phyloP scores from a whole-genome alignment of 768 basidiomycete species.

The Mycena chlorophos region DNA sequence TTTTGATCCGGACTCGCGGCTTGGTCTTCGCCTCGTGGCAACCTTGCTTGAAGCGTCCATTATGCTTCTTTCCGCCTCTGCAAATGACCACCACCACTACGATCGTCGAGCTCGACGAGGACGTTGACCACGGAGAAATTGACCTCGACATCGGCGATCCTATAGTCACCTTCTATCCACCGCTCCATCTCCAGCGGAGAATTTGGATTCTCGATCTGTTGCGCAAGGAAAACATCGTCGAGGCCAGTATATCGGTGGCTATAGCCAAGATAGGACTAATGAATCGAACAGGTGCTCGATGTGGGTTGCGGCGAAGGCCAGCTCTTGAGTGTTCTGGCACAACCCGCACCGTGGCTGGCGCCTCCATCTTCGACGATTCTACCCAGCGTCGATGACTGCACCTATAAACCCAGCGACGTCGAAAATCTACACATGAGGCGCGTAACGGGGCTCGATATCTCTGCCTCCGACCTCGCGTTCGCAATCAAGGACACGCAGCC shows the following conservation, averaged over 20 bases:
- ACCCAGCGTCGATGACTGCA: conserved; percentile 24
- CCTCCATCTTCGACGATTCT: conserved; percentile 40
- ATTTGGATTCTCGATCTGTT: conserved; percentile 71
- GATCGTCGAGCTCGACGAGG: conserved; percentile 19
- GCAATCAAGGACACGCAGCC: conserved; percentile 54
- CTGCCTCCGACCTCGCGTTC: conserved; percentile 49
- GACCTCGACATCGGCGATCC: conserved; percentile 35
- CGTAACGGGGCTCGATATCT: conserved; percentile 72
- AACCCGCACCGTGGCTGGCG: conserved; percentile 71
- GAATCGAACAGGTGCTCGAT: conserved; percentile 62
- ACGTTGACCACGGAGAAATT: conserved; percentile 19
- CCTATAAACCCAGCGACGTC: conserved; percentile 46
- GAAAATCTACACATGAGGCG: conserved; percentile 58
- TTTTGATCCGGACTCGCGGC: background rate
- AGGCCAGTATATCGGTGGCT: conserved; percentile 38
- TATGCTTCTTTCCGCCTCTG: conserved; percentile 2
- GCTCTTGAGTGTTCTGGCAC: conserved; percentile 66
- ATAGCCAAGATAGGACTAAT: background rate
- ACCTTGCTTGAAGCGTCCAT: background rate
- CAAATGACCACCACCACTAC: conserved; percentile 5
- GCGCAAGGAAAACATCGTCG: conserved; percentile 53
- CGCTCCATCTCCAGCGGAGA: conserved; percentile 64
- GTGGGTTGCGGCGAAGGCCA: conserved; percentile 84
- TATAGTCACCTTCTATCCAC: conserved; percentile 66
- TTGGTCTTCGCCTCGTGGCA: background rate